These are phyloP conservation scores for Kwoniella heveanensis DNA, from an alignment of 768 basidiomycete species.

Conservation along the genomic window DNA sequence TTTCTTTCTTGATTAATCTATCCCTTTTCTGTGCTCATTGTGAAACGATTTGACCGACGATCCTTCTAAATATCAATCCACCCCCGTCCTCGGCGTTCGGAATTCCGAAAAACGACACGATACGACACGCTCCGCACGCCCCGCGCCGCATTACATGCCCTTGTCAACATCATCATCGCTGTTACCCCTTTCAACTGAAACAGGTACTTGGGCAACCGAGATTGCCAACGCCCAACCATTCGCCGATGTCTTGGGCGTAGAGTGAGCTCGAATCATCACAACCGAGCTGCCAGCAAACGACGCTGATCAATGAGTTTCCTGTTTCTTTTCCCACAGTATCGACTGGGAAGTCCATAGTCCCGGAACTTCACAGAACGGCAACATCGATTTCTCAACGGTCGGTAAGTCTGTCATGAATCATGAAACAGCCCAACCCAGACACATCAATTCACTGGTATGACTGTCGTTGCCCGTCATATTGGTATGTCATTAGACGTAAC, in stretches of 20 bases:
- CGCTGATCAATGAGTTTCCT: neutral
- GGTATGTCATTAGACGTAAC: conserved; percentile 23
- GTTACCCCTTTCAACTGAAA: neutral
- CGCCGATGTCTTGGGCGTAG: conserved; percentile 40
- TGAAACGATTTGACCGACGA: conserved; percentile 1
- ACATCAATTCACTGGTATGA: too few species aligned
- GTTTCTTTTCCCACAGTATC: conserved; percentile 14
- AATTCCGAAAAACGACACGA: too few species aligned
- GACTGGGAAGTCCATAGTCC: conserved; percentile 34
- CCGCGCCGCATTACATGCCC: too few species aligned
- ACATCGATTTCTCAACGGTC: conserved; percentile 43
- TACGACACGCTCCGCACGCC: too few species aligned
- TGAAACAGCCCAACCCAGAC: too few species aligned
- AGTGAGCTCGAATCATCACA: conserved; percentile 30
- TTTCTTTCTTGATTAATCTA: neutral
- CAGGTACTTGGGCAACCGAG: conserved; percentile 41
- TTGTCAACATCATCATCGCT: too few species aligned
- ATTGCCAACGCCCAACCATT: conserved; percentile 35
- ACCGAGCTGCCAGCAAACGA: too few species aligned
- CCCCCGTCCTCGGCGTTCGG: too few species aligned
- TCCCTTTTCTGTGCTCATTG: neutral
- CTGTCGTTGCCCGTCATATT: too few species aligned
- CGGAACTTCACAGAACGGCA: conserved; percentile 30
- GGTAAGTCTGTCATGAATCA: too few species aligned
- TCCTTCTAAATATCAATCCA: too few species aligned